Evolutionary conservation across 2,329 filamentous ascomycete species (phyloP), one percentile per base, ranked within the genome.

Genomic region (Pyrenophora graminea): DNA sequence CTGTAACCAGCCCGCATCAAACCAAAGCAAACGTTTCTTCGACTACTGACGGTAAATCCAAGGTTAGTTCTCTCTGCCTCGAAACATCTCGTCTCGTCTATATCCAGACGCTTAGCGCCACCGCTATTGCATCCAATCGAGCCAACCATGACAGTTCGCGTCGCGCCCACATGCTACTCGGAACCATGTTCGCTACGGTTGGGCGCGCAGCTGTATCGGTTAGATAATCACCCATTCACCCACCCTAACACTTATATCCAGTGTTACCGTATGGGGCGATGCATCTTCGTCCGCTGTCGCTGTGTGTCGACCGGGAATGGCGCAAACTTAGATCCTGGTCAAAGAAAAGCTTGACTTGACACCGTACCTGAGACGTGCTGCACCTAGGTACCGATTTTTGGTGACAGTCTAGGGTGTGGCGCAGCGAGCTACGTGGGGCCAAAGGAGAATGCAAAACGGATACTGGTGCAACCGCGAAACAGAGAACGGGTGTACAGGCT

Each of bases 131-230:
- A 2, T 25, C 23, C 6, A 6, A 7, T 9, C 23, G 7, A 39
- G 13, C 54, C 59, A 58, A 37, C 52, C n/a, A 49, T 15, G 52
- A 31, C 31, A 38, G 7, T 25, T 19, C 23, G 33, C 25, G 39
- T 34, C 40, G 51, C 48, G 9, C 27, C 55, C 55, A 61, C 45
- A 55, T 8, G 13, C 31, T 30, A 19, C 23, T 23, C 60, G 58
- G 62, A 34, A 54, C 39, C 37, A 15, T 25, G 46, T 39, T 49
- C 53, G 52, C 58, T 59, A 63, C 46, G 8, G 32, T 23, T 48
- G 12, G n/a, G 19, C 25, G 40, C 21, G 21, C 36, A 39, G 43
- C 17, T 51, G 51, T 41, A 43, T 46, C 27, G 41, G 45, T 38
- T 41, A 52, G 40, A 39, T 25, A 41, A 39, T 39, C 23, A 38